A percentile compares a stretch with the other conserved stretches of the same genome.
phyloP scores from a whole-genome alignment of 306 rosid genomes.

The Ceratonia siliqua region DNA sequence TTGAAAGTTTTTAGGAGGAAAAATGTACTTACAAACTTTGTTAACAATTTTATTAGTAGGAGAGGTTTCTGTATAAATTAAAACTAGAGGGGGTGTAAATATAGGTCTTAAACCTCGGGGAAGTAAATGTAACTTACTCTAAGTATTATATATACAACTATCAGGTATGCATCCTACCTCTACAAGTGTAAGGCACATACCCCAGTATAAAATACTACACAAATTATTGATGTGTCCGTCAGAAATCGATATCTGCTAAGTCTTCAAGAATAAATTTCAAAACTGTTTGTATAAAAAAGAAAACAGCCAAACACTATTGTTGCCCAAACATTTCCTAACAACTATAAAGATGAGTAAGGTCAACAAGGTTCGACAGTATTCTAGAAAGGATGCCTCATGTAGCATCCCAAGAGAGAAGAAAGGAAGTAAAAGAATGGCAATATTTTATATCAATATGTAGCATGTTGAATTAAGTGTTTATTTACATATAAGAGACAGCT shows the following conservation, averaged over 20 bases:
- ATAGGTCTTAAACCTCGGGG: too few species aligned
- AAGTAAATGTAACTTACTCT: too few species aligned
- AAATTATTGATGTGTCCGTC: not conserved
- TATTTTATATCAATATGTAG: not conserved
- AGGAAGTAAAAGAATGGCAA: not conserved
- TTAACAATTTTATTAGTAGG: too few species aligned
- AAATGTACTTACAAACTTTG: too few species aligned
- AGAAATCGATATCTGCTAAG: not conserved
- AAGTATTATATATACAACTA: not conserved
- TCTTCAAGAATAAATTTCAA: not conserved
- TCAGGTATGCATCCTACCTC: not conserved
- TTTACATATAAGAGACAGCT: not conserved
- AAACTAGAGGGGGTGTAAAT: too few species aligned
- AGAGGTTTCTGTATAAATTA: too few species aligned
- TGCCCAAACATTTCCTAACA: too few species aligned
- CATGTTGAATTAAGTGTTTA: not conserved
- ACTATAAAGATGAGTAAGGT: not conserved
- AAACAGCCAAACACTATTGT: not conserved
- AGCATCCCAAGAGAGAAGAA: not conserved
- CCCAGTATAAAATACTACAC: not conserved
- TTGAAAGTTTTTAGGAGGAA: too few species aligned
- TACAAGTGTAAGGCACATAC: not conserved
- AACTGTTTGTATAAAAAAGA: not conserved
- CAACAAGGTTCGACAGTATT: not conserved
- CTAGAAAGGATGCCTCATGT: not conserved